phyloP scores from a whole-genome alignment of 441 rosid genomes.

The Populus hybrid region DNA sequence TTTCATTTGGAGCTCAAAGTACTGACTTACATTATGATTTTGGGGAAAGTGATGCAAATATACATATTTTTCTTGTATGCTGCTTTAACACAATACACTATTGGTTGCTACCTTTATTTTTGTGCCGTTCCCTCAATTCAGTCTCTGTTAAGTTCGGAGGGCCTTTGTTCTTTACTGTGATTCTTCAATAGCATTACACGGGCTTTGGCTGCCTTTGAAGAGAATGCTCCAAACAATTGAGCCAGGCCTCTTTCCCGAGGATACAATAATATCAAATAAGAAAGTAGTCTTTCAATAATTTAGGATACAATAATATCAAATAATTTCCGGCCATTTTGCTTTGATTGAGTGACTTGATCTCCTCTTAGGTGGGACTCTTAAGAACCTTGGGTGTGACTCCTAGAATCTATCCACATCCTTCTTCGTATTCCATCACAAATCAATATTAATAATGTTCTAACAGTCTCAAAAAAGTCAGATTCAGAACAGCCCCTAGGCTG shows the following conservation, averaged over 20 bases:
- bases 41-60: neutral
- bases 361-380: no score
- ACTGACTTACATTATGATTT: neutral
- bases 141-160: neutral
- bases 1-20: conserved; percentile 2
- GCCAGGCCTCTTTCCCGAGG: neutral
- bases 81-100: neutral
- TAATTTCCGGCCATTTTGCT: no score
- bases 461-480: no score
- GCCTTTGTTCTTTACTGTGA: neutral
- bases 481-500: no score
- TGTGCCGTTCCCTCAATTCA: neutral
- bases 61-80: neutral
- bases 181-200: neutral
- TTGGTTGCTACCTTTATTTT: neutral
- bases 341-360: no score
- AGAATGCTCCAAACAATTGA: neutral
- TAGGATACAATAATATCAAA: no score
- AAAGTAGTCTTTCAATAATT: no score
- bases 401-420: no score
- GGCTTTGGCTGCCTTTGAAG: neutral
- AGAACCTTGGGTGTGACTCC: no score
- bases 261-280: no score
- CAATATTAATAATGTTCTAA: no score
- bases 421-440: no score